These are phyloP conservation scores for Echinochloa phyllopogon DNA, from an alignment of 176 grass and related monocot genomes.

Conservation along the genomic window DNA sequence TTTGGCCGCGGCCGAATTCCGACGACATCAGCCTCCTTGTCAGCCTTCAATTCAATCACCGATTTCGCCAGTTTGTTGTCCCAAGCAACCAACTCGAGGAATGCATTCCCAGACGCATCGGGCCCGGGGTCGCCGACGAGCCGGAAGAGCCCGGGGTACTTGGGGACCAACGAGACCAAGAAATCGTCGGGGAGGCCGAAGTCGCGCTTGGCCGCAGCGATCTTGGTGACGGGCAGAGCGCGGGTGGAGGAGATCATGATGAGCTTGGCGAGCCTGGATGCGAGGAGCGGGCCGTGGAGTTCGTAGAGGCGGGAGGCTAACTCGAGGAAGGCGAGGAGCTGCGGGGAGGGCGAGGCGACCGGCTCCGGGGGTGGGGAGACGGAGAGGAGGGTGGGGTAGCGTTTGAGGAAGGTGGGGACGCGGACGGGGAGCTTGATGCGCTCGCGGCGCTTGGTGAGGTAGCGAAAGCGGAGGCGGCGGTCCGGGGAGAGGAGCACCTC, in stretches of 20 bases:
- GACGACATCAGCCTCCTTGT: slow-evolving; percentile 62
- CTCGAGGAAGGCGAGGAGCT: slow-evolving; percentile 59
- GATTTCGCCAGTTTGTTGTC: slow-evolving; percentile 64
- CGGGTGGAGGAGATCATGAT: slow-evolving; percentile 80
- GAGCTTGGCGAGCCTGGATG: slow-evolving; percentile 79
- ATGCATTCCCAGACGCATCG: slow-evolving; percentile 48
- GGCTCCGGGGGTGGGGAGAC: slow-evolving; percentile 55
- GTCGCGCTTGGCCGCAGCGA: slow-evolving; percentile 65
- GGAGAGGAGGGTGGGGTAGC: slow-evolving; percentile 80
- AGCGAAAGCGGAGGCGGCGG: slow-evolving; percentile 64
- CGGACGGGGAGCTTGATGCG: slow-evolving; percentile 63
- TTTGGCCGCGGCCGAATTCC: slow-evolving; percentile 77
- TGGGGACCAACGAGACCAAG: slow-evolving; percentile 67
- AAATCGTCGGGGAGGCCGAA: slow-evolving; percentile 91
- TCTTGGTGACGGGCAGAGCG: slow-evolving; percentile 64
- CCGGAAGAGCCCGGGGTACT: slow-evolving; percentile 59
- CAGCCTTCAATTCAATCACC: slow-evolving; percentile 65
- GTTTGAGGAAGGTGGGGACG: slow-evolving; percentile 66
- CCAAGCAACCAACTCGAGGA: slow-evolving; percentile 76
- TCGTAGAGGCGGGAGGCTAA: slow-evolving; percentile 47
- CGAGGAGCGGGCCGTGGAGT: slow-evolving; percentile 46
- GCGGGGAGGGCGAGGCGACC: slow-evolving; percentile 64
- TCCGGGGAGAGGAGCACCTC: slow-evolving; percentile 75
- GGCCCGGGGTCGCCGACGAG: slow-evolving; percentile 54
- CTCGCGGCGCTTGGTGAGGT: slow-evolving; percentile 76